Base-by-base conservation (phyloP, 352 stramenopile species). In the Nothophytophthora sp. region DNA sequence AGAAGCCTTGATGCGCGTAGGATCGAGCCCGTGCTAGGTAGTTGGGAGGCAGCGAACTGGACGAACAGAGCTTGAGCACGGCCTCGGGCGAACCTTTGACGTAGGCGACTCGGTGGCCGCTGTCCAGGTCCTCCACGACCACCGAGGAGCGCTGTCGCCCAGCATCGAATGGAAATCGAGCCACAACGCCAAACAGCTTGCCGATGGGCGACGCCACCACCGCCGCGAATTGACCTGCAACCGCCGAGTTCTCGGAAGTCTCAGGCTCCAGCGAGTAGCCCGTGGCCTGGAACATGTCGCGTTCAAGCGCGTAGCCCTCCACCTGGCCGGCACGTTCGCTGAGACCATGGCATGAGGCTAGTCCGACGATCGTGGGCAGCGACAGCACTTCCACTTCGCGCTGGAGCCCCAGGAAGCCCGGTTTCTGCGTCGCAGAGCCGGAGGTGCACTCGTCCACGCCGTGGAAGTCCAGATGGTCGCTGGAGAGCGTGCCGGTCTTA, bases 1-100 rank as follows among this genome's bases (percentile, higher is more conserved):
- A 97, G 48, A 93, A 88, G 5, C 91, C 91, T 52, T 93, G 68
- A 37, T 80, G 86, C 19, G 86, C 76, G 64, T 87, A 91, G 24
- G 63, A 42, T 16, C 72, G 67, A 36, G 86, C 56, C 22, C 71
- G 75, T 13, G 69, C 70, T 18, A 83, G 42, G 49, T 92, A 97
- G 50, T 93, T 81, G 16, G 54, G 41, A 1, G 91, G 89, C 1
- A 97, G 42, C 1, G 69, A 87, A 15, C 66, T 70, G 0, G 63
- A 22, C 6, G 77, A 71, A 47, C 88, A 97, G 41, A 96, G 75
- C 28, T 65, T 63, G 20, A 48, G 49, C 37, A 92, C 67, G 3
- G 76, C 56, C 35, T 90, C 82, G 0, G 82, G 79, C 0, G 82
- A 88, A 0, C 82, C 82, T 46, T 92, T 92, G 2, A 70, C 80